Percentiles rank a stretch among this genome's conserved stretches.
These are phyloP conservation scores for Cladorrhinum sp. DNA, from an alignment of 2,329 filamentous ascomycete genomes.

Conservation along the genomic window DNA sequence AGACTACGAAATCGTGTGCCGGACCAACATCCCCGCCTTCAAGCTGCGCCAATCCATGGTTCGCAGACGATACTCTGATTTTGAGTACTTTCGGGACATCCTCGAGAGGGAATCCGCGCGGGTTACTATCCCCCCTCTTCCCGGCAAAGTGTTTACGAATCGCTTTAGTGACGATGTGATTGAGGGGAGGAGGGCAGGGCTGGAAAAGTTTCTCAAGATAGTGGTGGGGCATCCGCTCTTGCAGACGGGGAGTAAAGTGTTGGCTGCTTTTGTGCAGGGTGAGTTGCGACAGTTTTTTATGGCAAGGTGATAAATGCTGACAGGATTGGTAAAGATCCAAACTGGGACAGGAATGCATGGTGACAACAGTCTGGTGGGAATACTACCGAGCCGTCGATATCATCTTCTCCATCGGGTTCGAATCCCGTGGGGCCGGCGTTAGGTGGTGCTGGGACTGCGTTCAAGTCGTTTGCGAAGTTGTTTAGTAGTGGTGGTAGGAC, in stretches of 20 bases:
- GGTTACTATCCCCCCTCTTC: conserved; percentile 92
- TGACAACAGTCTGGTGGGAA: conserved; percentile 43
- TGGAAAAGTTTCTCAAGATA: conserved; percentile 96
- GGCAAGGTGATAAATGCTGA: background rate
- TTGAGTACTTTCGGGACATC: conserved; percentile 98
- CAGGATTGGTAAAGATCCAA: conserved; percentile 56
- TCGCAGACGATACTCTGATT: conserved; percentile 92
- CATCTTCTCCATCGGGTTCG: background rate
- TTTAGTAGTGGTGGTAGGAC: background rate
- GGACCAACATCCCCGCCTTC: conserved; percentile 98
- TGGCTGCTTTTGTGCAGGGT: conserved; percentile 97
- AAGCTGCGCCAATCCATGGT: conserved; percentile 88
- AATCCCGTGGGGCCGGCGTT: background rate
- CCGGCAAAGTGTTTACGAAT: conserved; percentile 97
- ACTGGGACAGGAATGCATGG: conserved; percentile 91
- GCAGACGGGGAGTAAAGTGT: conserved; percentile 95
- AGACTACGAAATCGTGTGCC: conserved; percentile 96
- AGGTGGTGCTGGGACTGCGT: background rate
- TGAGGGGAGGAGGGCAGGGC: conserved; percentile 83
- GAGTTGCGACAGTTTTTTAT: conserved; percentile 30
- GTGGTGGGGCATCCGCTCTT: conserved; percentile 93
- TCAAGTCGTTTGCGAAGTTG: background rate
- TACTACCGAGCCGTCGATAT: conserved; percentile 6
- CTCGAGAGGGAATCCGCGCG: conserved; percentile 91
- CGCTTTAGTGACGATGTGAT: conserved; percentile 98